Base-by-base conservation (phyloP, 768 basidiomycete species). In the Cystofilobasidium macerans region DNA sequence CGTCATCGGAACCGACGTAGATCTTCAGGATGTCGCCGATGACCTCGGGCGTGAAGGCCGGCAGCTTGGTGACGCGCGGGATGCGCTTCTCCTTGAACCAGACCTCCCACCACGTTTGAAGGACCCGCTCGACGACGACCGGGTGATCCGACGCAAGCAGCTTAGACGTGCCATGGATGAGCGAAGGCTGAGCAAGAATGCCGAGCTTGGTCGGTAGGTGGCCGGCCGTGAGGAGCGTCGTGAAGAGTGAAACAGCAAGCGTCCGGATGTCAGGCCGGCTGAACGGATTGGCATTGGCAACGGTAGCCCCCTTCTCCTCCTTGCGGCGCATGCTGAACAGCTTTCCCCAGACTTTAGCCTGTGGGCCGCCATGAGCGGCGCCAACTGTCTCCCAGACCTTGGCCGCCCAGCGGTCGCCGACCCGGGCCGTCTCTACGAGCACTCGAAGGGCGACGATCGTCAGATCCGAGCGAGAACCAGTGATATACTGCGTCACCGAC, bases 91-190 rank as follows among this genome's bases (percentile, higher is more conserved):
- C 89, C 0, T 78, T 80, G 86, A 86, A 89, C 13, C 90, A 77
- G 16, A 86, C 84, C 3, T 82, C 78, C 89, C 89, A 91, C 68
- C 81, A 84, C 6, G 81, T 78, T 74, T 89, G 87, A 3, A 92
- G 80, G 11, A 89, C 79, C 56, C 75, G 80, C n/a, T 83, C 78
- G 28, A 84, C 76, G 3, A 89, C 76, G 1, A 77, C 66, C 72
- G 84, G 85, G 48, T 68, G 67, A 22, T 68, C 67, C 16, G 56
- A 42, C 4, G 61, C 51, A 18, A 64, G 40, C 24, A 61, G 62
- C 57, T 64, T 68, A 33, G 62, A 68, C 56, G 58, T 62, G 45
- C 61, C 40, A 16, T 62, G 61, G 48, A 68, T 63, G 24, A 68
- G 38, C 40, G 62, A 57, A 12, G 61, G 42, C 61, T 68, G 65